phyloP scores from a whole-genome alignment of 2,329 filamentous ascomycete genomes.

The Sarocladiaceae sp. region DNA sequence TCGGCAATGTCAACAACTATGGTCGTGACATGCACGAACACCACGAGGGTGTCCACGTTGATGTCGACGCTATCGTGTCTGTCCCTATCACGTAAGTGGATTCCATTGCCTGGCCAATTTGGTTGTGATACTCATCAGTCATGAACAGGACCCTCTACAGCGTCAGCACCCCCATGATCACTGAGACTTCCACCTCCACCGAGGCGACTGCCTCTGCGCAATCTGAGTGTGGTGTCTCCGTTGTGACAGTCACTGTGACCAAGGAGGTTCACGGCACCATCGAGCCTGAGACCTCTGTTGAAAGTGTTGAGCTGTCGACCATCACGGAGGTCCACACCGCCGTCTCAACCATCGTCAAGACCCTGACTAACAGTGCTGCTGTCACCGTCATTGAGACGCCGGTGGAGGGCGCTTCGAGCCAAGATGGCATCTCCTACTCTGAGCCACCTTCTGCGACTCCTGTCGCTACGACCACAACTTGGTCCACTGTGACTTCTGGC shows the following conservation, averaged over 20 bases:
- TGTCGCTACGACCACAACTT: slow-evolving; percentile 20
- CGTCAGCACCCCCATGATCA: slow-evolving; percentile 13
- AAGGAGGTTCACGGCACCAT: slow-evolving; percentile 12
- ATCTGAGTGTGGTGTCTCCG: slow-evolving; percentile 12
- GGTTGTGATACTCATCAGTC: background rate
- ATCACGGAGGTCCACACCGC: slow-evolving; percentile 21
- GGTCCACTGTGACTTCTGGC: slow-evolving; percentile 25
- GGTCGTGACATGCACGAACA: background rate
- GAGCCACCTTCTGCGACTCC: slow-evolving; percentile 1
- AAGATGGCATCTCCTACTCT: slow-evolving; percentile 10
- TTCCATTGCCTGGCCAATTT: no score
- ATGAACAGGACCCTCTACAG: slow-evolving; percentile 9
- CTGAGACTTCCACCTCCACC: slow-evolving; percentile 13
- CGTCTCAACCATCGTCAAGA: slow-evolving; percentile 14
- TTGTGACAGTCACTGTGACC: slow-evolving; percentile 18
- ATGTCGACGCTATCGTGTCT: background rate
- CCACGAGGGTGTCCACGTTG: background rate
- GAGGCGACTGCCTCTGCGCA: slow-evolving; percentile 13
- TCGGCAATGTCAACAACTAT: slow-evolving; percentile 1
- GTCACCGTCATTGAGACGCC: slow-evolving; percentile 14
- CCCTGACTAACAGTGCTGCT: slow-evolving; percentile 19
- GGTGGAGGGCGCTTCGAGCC: slow-evolving; percentile 10
- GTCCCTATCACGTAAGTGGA: slow-evolving; percentile 11
- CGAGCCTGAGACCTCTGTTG: slow-evolving; percentile 20
- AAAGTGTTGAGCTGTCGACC: slow-evolving; percentile 19